Percentiles rank a stretch among this genome's conserved stretches.
These are phyloP conservation scores for Apiotrichum porosum DNA, from an alignment of 1,284 basidiomycete genomes.

Conservation along the genomic window DNA sequence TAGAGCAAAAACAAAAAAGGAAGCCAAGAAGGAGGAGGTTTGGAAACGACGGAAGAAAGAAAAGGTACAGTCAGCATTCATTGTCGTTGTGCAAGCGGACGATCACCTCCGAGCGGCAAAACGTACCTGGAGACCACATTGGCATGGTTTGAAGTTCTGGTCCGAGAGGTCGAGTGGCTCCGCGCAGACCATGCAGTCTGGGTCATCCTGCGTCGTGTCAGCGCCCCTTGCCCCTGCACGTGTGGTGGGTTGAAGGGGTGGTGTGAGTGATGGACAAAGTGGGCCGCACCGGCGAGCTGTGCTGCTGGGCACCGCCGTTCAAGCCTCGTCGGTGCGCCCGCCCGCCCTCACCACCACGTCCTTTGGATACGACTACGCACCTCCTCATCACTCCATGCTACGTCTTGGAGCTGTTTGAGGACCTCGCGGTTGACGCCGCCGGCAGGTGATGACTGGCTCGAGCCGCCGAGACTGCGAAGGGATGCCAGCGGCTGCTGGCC, in stretches of 20 bases:
- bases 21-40: not conserved
- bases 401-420: constrained; percentile 75
- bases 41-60: too few relatives aligned
- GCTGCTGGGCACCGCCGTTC: too few relatives aligned
- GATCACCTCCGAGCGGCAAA: too few relatives aligned
- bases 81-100: too few relatives aligned
- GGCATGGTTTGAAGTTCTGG: constrained; percentile 98
- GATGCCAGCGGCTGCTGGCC: constrained; percentile 37
- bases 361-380: constrained; percentile 42
- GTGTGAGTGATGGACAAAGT: not conserved
- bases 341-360: too few relatives aligned
- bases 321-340: too few relatives aligned
- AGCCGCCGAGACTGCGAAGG: constrained; percentile 18
- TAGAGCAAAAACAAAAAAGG: constrained; percentile 9
- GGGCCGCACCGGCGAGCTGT: too few relatives aligned
- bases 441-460: constrained; percentile 18
- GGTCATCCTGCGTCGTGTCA: constrained; percentile 68
- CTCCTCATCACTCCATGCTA: constrained; percentile 97
- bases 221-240: not conserved
- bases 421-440: constrained; percentile 46
- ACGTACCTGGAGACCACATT: constrained; percentile 93
- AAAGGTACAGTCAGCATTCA: too few relatives aligned
- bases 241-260: not conserved
- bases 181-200: constrained; percentile 95
- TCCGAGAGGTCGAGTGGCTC: constrained; percentile 99